Base-by-base conservation (phyloP, 768 basidiomycete genomes). In the Boletus sp. region DNA sequence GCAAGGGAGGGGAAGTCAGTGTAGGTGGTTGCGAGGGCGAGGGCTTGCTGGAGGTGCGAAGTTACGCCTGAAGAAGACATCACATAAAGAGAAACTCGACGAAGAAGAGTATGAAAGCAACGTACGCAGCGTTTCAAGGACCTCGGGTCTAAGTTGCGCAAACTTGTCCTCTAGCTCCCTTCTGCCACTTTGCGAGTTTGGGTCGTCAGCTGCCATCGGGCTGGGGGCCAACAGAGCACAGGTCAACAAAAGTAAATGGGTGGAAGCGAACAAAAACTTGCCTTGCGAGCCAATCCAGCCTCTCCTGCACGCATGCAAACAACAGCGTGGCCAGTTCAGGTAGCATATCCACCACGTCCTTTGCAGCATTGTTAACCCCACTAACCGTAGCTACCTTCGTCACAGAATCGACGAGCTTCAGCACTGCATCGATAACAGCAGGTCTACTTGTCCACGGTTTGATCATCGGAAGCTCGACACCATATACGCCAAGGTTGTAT, bases 1-100 rank as follows among this genome's bases (percentile, higher is more conserved):
- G 89, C 92, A n/a, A 98, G 81, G 37, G 84, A 89, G 18, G 81
- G 77, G 75, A 92, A 97, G 72, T 98, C 96, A 30, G 80, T 81
- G 69, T 95, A 94, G 56, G 87, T 78, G 63, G 96, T 93, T 3
- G 94, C 94, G 7, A 98, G 82, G 12, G 78, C 74, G 69, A 92
- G 95, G 0, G 94, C 95, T 47, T 85, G 76, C 28, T 80, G 74
- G 15, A 83, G 79, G 61, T 87, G 80, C 2, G 85, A 89, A 52
- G 83, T 82, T 24, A 78, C 75, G 10, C 91, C 92, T 94, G 58
- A 5, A 28, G 15, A 54, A 29, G 17, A 30, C 36, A 48, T 20
- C 28, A 28, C 28, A 15, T 47, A 60, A 35, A 53, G 51, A 32
- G 54, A 54, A 20, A 35, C 9, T 37, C 14, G 6, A 47, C 12